Conservation (phyloP, 768 basidiomycete species). For the Fibroporia radiculosa region DNA sequence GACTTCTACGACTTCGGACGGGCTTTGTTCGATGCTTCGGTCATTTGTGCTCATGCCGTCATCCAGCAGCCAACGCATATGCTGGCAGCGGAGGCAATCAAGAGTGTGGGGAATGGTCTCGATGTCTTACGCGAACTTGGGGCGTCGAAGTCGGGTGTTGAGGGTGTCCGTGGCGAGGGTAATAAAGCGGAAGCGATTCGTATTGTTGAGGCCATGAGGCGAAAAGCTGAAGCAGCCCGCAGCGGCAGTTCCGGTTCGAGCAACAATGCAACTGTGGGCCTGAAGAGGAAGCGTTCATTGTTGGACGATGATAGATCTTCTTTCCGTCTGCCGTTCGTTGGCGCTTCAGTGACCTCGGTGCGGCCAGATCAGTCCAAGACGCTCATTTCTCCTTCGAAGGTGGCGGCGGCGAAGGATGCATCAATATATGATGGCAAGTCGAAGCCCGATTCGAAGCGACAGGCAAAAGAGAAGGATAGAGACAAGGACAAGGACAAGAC, state of each 20-base stretch:
- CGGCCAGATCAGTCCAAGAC: slow-evolving; percentile 11
- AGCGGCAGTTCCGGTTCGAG: slow-evolving; percentile 8
- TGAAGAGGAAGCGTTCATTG: slow-evolving; percentile 38
- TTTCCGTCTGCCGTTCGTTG: slow-evolving; percentile 39
- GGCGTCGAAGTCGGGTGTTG: slow-evolving; percentile 15
- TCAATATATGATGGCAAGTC: slow-evolving; percentile 4
- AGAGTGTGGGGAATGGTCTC: slow-evolving; percentile 37
- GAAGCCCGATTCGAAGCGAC: slow-evolving; percentile 15
- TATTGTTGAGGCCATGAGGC: slow-evolving; percentile 32
- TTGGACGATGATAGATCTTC: slow-evolving; percentile 27
- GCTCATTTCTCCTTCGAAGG: no score
- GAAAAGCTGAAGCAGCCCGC: slow-evolving; percentile 31
- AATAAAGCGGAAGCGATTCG: slow-evolving; percentile 29
- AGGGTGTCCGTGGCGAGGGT: slow-evolving; percentile 26
- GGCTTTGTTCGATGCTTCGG: slow-evolving; percentile 57
- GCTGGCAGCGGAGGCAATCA: slow-evolving; percentile 39
- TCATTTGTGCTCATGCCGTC: slow-evolving; percentile 56
- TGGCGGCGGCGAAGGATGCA: slow-evolving; percentile 6
- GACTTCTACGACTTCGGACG: slow-evolving; percentile 55
- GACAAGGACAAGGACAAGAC: slow-evolving; percentile 31
- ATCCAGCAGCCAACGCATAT: slow-evolving; percentile 43
- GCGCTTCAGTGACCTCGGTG: slow-evolving; percentile 25
- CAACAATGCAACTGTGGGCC: slow-evolving; percentile 20
- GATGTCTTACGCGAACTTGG: slow-evolving; percentile 32
- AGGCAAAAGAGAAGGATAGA: slow-evolving; percentile 18